Percentiles rank a stretch among this genome's conserved stretches.
These are phyloP conservation scores for Solanum lignicaule DNA, from an alignment of 257 asterid species.

Conservation along the genomic window DNA sequence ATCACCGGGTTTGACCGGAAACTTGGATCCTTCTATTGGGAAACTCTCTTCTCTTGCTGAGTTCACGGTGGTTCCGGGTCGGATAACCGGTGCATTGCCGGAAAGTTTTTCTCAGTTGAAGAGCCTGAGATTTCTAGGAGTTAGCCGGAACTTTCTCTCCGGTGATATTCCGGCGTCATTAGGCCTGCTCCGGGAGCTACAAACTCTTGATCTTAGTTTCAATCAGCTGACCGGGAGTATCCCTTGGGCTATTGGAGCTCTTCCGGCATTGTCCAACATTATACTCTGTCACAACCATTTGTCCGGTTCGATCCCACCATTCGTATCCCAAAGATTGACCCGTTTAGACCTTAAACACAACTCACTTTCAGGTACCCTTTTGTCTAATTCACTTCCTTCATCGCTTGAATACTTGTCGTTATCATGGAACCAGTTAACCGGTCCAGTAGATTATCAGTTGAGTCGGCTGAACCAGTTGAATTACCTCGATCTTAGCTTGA, in stretches of 20 bases:
- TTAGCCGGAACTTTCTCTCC: slow-evolving; percentile 50
- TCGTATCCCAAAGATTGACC: slow-evolving; percentile 43
- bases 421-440: slow-evolving; percentile 66
- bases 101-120: slow-evolving; percentile 35
- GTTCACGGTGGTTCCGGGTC: slow-evolving; percentile 67
- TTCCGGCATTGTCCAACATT: slow-evolving; percentile 44
- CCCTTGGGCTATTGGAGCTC: slow-evolving; percentile 34
- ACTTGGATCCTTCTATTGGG: slow-evolving; percentile 50
- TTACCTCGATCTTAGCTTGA: slow-evolving; percentile 68
- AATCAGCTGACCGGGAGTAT: slow-evolving; percentile 54
- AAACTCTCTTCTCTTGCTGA: slow-evolving; percentile 47
- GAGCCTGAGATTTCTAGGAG: slow-evolving; percentile 34
- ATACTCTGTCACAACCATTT: slow-evolving; percentile 50
- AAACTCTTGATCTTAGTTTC: slow-evolving; percentile 71
- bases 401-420: slow-evolving; percentile 62
- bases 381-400: slow-evolving; percentile 46
- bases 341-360: slow-evolving; percentile 81
- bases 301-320: slow-evolving; percentile 57
- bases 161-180: slow-evolving; percentile 48
- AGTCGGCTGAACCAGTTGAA: slow-evolving; percentile 40
- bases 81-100: slow-evolving; percentile 48
- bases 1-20: slow-evolving; percentile 55
- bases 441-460: slow-evolving; percentile 49
- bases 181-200: slow-evolving; percentile 39
- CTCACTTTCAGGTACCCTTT: slow-evolving; percentile 55